Evolutionary conservation across 306 rosid genomes (phyloP).

Genomic region (Cajanus cajan): DNA sequence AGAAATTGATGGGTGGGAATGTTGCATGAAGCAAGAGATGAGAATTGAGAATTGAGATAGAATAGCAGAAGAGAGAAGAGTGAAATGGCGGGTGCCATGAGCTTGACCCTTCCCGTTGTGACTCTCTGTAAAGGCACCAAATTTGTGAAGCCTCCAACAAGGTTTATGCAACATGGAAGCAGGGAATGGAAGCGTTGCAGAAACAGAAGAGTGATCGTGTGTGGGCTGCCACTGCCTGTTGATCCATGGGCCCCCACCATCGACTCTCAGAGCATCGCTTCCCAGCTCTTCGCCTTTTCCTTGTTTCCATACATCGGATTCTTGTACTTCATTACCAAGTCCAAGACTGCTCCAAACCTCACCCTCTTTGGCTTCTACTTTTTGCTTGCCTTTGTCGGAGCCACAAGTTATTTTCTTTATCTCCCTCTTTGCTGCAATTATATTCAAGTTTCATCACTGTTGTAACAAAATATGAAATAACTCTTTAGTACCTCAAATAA

Average conservation of each 20-base stretch:
- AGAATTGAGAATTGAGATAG: neutral
- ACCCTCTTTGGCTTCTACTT: slow-evolving; percentile 95
- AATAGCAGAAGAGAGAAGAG: neutral
- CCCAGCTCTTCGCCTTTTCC: slow-evolving; percentile 84
- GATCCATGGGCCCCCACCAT: slow-evolving; percentile 93
- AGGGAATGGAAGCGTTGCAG: slow-evolving; percentile 6
- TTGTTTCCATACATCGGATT: slow-evolving; percentile 84
- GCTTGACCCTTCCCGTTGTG: slow-evolving; percentile 16
- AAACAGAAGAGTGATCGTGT: slow-evolving; percentile 42
- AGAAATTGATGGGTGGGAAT: neutral
- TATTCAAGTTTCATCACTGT: too few relatives aligned
- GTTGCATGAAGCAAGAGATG: neutral
- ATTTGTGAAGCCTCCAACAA: slow-evolving; percentile 19
- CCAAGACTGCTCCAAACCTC: slow-evolving; percentile 84
- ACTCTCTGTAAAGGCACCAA: slow-evolving; percentile 37
- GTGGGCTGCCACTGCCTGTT: slow-evolving; percentile 55
- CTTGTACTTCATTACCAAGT: slow-evolving; percentile 86
- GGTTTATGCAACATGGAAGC: neutral
- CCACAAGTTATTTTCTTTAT: slow-evolving; percentile 69
- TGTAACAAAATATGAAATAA: too few relatives aligned
- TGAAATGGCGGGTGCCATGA: slow-evolving; percentile 18
- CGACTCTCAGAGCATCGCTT: slow-evolving; percentile 83
- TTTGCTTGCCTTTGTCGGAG: slow-evolving; percentile 82
- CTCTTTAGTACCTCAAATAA: too few relatives aligned
- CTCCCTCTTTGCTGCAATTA: neutral